Percentiles rank a stretch among this genome's conserved stretches.
Conservation (phyloP, 345 rosid genomes). For the Eutrema yunnanense region DNA sequence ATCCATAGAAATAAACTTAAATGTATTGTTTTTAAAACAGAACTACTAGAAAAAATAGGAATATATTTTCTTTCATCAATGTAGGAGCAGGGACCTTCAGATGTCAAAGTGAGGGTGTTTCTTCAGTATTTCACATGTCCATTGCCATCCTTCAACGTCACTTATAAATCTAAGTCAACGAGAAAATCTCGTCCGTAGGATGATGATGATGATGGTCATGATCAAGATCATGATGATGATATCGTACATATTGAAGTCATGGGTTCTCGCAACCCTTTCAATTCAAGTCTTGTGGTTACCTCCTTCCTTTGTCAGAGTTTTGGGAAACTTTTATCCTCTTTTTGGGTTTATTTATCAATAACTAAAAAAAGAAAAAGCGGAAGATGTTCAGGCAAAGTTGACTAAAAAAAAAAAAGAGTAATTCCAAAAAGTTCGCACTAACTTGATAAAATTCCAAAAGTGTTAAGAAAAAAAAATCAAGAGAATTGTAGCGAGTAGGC, state of each 20-base stretch:
- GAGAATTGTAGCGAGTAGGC: background rate
- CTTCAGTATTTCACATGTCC: conserved; percentile 26
- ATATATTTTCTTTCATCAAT: conserved; percentile 11
- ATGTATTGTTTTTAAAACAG: background rate
- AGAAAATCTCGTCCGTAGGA: conserved; percentile 30
- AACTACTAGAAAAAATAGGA: background rate
- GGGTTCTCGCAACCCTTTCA: conserved; percentile 18
- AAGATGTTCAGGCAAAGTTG: background rate
- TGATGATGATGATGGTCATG: conserved; percentile 14
- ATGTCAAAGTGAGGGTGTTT: conserved; percentile 24
- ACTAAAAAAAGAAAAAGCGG: background rate
- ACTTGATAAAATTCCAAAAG: background rate
- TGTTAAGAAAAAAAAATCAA: background rate
- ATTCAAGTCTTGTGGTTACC: background rate
- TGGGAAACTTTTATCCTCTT: conserved; percentile 11
- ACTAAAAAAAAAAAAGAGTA: background rate
- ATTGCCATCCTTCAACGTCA: conserved; percentile 32
- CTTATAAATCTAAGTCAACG: conserved; percentile 27
- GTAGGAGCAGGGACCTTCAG: conserved; percentile 18
- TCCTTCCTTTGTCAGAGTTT: conserved; percentile 22
- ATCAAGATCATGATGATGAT: conserved; percentile 13
- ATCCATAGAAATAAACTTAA: background rate
- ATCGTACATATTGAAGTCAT: conserved; percentile 29
- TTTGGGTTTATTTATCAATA: conserved; percentile 12
- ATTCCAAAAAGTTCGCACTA: background rate